Evolutionary conservation across 2,329 filamentous ascomycete species (phyloP), one percentile per base, ranked within the genome.

Genomic region (Pseudogymnoascus sp.): DNA sequence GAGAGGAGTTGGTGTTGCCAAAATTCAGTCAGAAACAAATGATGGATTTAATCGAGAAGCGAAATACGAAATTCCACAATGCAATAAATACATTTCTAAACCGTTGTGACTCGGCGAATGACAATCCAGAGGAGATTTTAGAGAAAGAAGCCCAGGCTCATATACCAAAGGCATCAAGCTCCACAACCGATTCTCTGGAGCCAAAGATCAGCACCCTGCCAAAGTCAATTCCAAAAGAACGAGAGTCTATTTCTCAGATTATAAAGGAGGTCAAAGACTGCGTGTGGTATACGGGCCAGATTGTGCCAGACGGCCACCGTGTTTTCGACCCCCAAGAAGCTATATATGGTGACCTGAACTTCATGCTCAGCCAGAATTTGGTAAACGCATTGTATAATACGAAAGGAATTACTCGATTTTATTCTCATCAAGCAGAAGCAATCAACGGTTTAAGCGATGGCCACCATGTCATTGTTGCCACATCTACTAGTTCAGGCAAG

Each of bases 361-460:
- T 97, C 71, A 79, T 88, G 17, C 81, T 99, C 7, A 96, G 92
- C 62, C 95, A 99, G 73, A 84, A 90, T 67, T 78, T 99, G 60
- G 93, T 99, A n/a, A 96, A 99, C 74, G 93, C 95, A 0, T 76
- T 99, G 0, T 99, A 96, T 78, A 97, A 97, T 69, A 90, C 91
- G 8, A 90, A 89, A 69, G 87, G 87, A 2, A 97, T 99, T 64
- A 90, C 87, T 0, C 83, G 88, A 64, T 83, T 99, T 38, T 99
- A 96, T 71, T 87, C 90, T 0, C 95, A 99, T 74, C 95, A 99
- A 76, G 87, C 93, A 0, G 90, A 96, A 76, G 95, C 95, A 0
- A 91, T 99, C 69, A 99, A 99, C 71, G 85, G 88, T 65, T 79
- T 99, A 1, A 82, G 93, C 63, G 84, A 88, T 2, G 93, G 92